A percentile compares a stretch with the other conserved stretches of the same genome.
These are phyloP conservation scores for Aureoboletus auriporus DNA, from an alignment of 768 basidiomycete genomes.

Conservation along the genomic window DNA sequence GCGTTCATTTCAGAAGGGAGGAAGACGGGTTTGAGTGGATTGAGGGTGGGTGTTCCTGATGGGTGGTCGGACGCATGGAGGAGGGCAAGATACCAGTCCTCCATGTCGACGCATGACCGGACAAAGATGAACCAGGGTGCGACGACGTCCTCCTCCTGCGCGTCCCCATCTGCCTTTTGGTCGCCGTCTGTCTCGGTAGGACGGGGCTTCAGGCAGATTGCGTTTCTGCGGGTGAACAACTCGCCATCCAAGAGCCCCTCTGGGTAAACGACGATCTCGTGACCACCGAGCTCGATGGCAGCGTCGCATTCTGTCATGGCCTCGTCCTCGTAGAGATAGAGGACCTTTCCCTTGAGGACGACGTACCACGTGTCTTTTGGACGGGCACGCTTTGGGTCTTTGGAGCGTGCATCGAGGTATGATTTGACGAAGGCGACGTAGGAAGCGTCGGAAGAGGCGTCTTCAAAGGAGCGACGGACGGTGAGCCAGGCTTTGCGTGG, in stretches of 20 bases:
- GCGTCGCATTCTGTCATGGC: constrained; percentile 86
- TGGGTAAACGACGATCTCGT: constrained; percentile 73
- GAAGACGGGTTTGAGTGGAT: constrained; percentile 64
- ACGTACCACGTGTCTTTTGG: constrained; percentile 94
- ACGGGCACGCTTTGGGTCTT: constrained; percentile 76
- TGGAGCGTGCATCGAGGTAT: constrained; percentile 76
- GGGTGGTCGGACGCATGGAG: constrained; percentile 69
- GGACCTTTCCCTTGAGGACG: constrained; percentile 84
- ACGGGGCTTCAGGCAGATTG: constrained; percentile 72
- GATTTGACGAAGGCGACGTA: constrained; percentile 80
- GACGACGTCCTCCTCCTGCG: constrained; percentile 28
- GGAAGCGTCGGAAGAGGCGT: constrained; percentile 54
- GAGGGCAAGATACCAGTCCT: constrained; percentile 91
- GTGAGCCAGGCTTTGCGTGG: constrained; percentile 81
- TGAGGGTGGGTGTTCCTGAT: constrained; percentile 56
- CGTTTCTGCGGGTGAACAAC: constrained; percentile 86
- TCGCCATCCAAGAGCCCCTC: constrained; percentile 81
- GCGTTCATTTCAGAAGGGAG: constrained; percentile 73
- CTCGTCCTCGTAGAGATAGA: constrained; percentile 95
- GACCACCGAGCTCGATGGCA: constrained; percentile 79
- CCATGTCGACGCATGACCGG: constrained; percentile 86
- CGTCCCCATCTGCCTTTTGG: constrained; percentile 2
- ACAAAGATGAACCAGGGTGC: constrained; percentile 95
- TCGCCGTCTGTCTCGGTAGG: constrained; percentile 34
- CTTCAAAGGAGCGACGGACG: constrained; percentile 75